Base-by-base conservation (phyloP, 2,329 filamentous ascomycete genomes). In the Pseudogymnoascus sp. region DNA sequence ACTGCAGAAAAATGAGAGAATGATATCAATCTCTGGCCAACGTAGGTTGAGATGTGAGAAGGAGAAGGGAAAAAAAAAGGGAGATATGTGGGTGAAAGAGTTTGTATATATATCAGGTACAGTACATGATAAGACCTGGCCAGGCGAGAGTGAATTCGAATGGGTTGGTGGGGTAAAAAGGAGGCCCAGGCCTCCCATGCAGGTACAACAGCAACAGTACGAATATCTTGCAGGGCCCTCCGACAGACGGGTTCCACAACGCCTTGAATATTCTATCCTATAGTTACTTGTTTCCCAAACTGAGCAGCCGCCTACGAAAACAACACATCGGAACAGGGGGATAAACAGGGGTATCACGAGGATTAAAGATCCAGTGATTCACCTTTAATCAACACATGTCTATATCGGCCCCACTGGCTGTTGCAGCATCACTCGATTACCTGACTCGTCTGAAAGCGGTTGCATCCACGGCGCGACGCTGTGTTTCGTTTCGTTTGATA, bases 401-500 rank as follows among this genome's bases (percentile, higher is more conserved):
- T 4, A 54, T 32, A 4, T 54, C 9, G 28, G 47, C 47, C 47
- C 47, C 47, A 54, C 47, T 54, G 28, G 11, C 8, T 2, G 28
- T 28, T 54, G 47, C 28, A 54, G 30, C 28, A 54, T 32, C 4
- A 54, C 47, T 32, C 28, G 47, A 54, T 54, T 32, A 18, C 47
- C 47, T 54, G 28, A 54, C 47, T 54, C 47, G 47, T 54, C 47
- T 30, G n/a, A 54, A 32, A 54, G 16, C 9, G n/a, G 47, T 20
- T 6, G 28, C 47, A 54, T 54, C 47, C 28, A 54, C 47, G 47
- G 47, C 47, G 47, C 28, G 47, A 54, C 28, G 47, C 47, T 54
- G n/a, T 54, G 47, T 54, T 54, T 54, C 47, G 47, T 54, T 54
- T 54, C 11, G 47, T 54, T 54, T 54, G 47, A 54, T 54, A 14